phyloP scores from a whole-genome alignment of 306 rosid genomes.

The Quercus parvula region DNA sequence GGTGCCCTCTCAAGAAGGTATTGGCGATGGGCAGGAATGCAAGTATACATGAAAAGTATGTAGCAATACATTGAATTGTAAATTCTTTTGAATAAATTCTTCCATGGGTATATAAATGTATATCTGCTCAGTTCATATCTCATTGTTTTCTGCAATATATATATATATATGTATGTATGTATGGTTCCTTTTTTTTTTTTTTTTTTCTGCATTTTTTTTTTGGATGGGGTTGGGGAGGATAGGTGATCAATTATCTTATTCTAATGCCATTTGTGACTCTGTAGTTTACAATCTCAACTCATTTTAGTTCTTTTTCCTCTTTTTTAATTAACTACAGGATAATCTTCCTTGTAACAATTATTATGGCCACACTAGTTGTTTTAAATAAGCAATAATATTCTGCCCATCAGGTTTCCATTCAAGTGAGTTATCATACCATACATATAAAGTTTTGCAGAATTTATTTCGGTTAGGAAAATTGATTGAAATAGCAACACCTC shows the following conservation, averaged over 20 bases:
- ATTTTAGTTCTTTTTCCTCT: too few species aligned
- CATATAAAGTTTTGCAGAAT: too few species aligned
- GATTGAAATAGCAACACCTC: too few species aligned
- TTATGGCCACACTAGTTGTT: too few species aligned
- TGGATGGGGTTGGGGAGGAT: not conserved
- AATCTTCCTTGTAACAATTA: too few species aligned
- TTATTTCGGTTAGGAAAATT: too few species aligned
- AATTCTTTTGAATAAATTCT: not conserved
- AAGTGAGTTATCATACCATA: too few species aligned
- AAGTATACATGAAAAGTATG: not conserved
- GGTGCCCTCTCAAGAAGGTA: constrained; percentile 8
- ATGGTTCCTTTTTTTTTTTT: too few species aligned
- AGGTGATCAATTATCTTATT: not conserved
- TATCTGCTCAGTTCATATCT: not conserved
- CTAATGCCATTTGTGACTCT: not conserved
- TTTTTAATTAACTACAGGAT: not conserved
- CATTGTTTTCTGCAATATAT: not conserved
- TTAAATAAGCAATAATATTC: too few species aligned
- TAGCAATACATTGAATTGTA: not conserved
- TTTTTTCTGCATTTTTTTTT: not conserved
- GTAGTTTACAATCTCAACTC: too few species aligned
- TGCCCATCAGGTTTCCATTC: too few species aligned
- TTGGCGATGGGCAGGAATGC: constrained; percentile 1
- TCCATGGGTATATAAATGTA: not conserved
- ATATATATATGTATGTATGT: not conserved